phyloP scores from a whole-genome alignment of 129 eudicot species.

The Flaveria sonorensis region DNA sequence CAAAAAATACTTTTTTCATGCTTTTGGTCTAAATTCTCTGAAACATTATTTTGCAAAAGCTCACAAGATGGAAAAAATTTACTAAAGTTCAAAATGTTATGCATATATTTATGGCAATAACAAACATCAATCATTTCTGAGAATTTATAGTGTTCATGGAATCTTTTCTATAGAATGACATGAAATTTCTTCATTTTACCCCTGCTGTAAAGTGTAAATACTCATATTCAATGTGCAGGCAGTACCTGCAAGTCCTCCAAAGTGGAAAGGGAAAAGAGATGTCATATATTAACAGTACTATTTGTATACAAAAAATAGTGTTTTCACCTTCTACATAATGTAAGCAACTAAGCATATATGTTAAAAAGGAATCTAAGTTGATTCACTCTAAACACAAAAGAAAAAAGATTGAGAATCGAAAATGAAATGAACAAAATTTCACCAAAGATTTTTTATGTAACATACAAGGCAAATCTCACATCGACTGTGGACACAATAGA shows the following conservation, averaged over 20 bases:
- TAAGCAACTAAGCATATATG: neutral
- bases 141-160: neutral
- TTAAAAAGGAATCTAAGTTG: too few species aligned
- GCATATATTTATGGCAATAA: too few species aligned
- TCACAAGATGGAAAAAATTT: neutral
- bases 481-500: too few species aligned
- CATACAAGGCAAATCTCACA: too few species aligned
- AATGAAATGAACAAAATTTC: too few species aligned
- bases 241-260: neutral
- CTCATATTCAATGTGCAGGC: constrained; percentile 15
- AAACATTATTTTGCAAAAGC: neutral
- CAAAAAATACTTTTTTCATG: too few species aligned
- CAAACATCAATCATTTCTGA: neutral
- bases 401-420: too few species aligned
- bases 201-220: neutral
- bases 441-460: too few species aligned
- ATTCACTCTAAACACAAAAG: too few species aligned
- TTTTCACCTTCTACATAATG: constrained; percentile 19
- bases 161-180: constrained; percentile 16
- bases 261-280: constrained; percentile 18
- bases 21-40: too few species aligned
- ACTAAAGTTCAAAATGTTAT: too few species aligned
- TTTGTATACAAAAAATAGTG: constrained; percentile 7
- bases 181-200: neutral
- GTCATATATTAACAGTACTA: constrained; percentile 30